A percentile compares a stretch with the other conserved stretches of the same genome.
Conservation (phyloP, 192 early-diverging fungal species). For the Coemansia aciculifera region DNA sequence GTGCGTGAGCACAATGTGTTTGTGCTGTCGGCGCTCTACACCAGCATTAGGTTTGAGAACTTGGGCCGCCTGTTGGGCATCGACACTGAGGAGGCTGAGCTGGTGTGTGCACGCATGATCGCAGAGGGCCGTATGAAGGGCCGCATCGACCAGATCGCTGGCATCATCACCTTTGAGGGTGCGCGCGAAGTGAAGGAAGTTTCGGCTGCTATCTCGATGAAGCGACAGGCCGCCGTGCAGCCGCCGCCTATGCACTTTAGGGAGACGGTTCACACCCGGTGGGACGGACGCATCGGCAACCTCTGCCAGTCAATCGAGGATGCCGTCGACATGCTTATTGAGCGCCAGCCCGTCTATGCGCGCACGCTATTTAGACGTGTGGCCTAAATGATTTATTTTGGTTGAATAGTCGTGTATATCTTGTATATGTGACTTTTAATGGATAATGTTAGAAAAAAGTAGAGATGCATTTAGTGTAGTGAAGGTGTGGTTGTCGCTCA, state of each 20-base stretch:
- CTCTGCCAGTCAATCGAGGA: slow-evolving; percentile 52
- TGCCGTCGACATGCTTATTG: slow-evolving; percentile 48
- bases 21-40: slow-evolving; percentile 86
- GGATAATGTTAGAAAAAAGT: not conserved
- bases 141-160: slow-evolving; percentile 89
- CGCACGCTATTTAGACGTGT: slow-evolving; percentile 28
- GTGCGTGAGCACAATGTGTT: slow-evolving; percentile 95
- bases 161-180: slow-evolving; percentile 80
- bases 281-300: slow-evolving; percentile 44
- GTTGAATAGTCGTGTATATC: not conserved
- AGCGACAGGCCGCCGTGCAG: slow-evolving; percentile 29
- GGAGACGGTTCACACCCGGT: slow-evolving; percentile 39
- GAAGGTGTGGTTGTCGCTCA: not conserved
- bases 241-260: slow-evolving; percentile 46
- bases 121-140: slow-evolving; percentile 85
- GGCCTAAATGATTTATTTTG: not conserved
- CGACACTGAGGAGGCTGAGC: slow-evolving; percentile 79
- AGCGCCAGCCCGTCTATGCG: slow-evolving; percentile 45
- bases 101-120: slow-evolving; percentile 86
- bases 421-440: slow-evolving; percentile 1
- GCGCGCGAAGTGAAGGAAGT: slow-evolving; percentile 54
- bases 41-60: slow-evolving; percentile 88
- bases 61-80: slow-evolving; percentile 77
- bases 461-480: not conserved
- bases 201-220: slow-evolving; percentile 34